Evolutionary conservation across 805 yeast genomes (phyloP), one percentile per base, ranked within the genome.

Genomic region (Candida railenensis): DNA sequence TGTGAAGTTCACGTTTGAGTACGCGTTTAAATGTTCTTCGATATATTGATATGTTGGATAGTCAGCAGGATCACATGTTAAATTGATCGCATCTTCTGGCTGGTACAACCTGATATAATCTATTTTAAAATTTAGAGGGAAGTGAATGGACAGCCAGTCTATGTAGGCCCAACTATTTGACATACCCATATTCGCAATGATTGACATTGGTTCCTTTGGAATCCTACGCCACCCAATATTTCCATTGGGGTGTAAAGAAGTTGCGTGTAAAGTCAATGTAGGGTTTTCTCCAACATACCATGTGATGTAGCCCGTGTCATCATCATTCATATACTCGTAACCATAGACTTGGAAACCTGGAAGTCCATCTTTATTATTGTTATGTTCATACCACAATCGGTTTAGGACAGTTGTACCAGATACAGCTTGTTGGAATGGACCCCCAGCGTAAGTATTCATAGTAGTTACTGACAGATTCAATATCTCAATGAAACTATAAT

Each of bases 41-140:
- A 92, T 92, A 71, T 92, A 92, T 57, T 88, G 90, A 53, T 74
- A 72, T 0, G 98, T 94, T 45, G 98, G 98, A 61, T 76, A 82
- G 59, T 80, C 95, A 0, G 57, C 68, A 0, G 99, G 98, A 61
- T 91, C 97, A 70, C 98, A 92, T 0, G 94, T 85, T 19, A 85
- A 46, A 42, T 80, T 77, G 25, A 74, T 65, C 9, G 74, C 66
- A 55, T 80, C 82, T 33, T 71, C 59, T 2, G 96, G 96, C 70
- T 92, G 99, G 66, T 94, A 92, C n/a, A 92, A 60, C 57, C 99
- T 81, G 30, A 92, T 96, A 57, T 86, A 88, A 64, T 92, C 97
- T 39, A 92, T 69, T 47, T 80, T 72, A 83, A 91, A 73, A 1
- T 79, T 75, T 12, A 78, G 79, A 2, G 99, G 99, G 79, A 92